A percentile compares a stretch with the other conserved stretches of the same genome.
Evolutionary conservation across 164 flowering plant species (phyloP).

Genomic region (Saururus chinensis): DNA sequence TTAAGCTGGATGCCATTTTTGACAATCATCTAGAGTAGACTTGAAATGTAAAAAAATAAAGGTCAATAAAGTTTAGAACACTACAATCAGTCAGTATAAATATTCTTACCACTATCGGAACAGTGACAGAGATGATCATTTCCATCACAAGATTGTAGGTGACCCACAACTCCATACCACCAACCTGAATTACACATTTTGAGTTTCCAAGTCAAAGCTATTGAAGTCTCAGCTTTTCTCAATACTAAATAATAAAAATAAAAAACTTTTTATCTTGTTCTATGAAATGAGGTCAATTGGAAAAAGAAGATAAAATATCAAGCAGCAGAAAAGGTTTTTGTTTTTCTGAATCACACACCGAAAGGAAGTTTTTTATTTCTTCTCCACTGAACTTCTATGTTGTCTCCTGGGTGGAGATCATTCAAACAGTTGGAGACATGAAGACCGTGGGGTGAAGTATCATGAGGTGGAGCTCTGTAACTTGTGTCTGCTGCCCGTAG

Average conservation of each 20-base stretch:
- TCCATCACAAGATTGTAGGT: conserved; percentile 77
- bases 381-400: conserved; percentile 94
- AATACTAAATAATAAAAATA: no score
- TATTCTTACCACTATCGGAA: conserved; percentile 57
- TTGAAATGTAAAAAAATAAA: no score
- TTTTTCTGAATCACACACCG: conserved; percentile 28
- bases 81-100: not conserved
- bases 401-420: conserved; percentile 75
- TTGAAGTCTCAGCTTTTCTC: not conserved
- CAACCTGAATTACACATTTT: conserved; percentile 56
- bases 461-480: conserved; percentile 55
- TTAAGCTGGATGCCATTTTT: no score
- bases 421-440: conserved; percentile 59
- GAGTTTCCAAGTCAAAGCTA: not conserved
- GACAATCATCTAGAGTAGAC: no score
- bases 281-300: no score
- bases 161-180: conserved; percentile 98
- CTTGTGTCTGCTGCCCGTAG: conserved; percentile 24
- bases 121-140: conserved; percentile 62
- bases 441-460: conserved; percentile 50
- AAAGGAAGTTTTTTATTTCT: conserved; percentile 72
- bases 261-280: no score
- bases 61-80: not conserved
- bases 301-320: not conserved
- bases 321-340: not conserved